Percentiles rank a stretch among this genome's conserved stretches.
phyloP scores from a whole-genome alignment of 169 alveolate genomes.

The Plasmodium sp. region DNA sequence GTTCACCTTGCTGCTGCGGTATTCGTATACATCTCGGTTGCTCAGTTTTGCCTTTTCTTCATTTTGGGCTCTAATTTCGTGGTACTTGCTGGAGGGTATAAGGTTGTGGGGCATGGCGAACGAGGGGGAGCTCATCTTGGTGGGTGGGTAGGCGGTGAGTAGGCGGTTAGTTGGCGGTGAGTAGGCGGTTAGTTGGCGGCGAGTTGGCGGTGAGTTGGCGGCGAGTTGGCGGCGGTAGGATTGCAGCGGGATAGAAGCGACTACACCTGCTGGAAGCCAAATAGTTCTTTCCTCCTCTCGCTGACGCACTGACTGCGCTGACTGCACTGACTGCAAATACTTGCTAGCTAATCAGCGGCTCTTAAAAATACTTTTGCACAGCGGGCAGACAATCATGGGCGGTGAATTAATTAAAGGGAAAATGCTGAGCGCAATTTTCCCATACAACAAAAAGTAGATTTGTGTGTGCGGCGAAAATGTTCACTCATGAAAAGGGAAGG shows the following conservation, averaged over 20 bases:
- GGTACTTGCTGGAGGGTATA: constrained; percentile 4
- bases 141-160: background rate
- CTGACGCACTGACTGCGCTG: background rate
- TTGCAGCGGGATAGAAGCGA: background rate
- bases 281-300: background rate
- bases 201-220: background rate
- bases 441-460: background rate
- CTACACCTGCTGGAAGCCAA: background rate
- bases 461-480: background rate
- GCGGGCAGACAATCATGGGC: background rate
- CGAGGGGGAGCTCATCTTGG: constrained; percentile 3
- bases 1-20: background rate
- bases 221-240: background rate
- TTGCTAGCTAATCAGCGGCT: background rate
- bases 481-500: background rate
- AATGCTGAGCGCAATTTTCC: background rate
- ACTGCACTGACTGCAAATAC: background rate
- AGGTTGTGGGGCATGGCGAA: constrained; percentile 10
- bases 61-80: background rate
- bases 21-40: constrained; percentile 6
- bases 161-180: background rate
- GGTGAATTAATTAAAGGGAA: background rate
- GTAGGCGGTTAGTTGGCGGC: background rate
- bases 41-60: background rate
- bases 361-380: background rate